phyloP scores from a whole-genome alignment of 805 yeast species.

The Candida berthetii region DNA sequence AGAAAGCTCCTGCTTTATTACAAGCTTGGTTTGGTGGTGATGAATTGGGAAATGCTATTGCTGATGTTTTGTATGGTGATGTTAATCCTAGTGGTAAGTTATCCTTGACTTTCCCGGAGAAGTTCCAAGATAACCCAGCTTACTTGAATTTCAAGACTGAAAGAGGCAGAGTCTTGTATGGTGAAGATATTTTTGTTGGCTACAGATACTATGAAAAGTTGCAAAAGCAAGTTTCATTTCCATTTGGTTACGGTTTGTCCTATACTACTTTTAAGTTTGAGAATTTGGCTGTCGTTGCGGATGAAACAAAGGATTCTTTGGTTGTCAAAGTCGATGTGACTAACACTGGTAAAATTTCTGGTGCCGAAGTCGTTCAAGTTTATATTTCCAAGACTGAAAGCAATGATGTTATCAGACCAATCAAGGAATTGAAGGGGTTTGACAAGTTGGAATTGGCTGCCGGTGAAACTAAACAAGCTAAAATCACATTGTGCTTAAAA shows the following conservation, averaged over 20 bases:
- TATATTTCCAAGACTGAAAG: slow-evolving; percentile 35
- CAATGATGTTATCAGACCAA: slow-evolving; percentile 36
- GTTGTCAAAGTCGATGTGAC: slow-evolving; percentile 31
- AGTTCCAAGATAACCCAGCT: slow-evolving; percentile 49
- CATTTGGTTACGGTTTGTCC: slow-evolving; percentile 61
- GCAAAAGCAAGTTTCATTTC: slow-evolving; percentile 41
- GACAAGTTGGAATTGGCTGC: slow-evolving; percentile 40
- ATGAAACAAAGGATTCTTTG: slow-evolving; percentile 19
- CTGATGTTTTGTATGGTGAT: slow-evolving; percentile 56
- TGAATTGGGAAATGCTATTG: slow-evolving; percentile 54
- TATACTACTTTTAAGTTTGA: slow-evolving; percentile 43
- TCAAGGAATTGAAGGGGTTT: slow-evolving; percentile 56
- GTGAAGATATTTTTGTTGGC: slow-evolving; percentile 63
- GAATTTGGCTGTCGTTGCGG: slow-evolving; percentile 26
- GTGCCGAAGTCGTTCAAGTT: slow-evolving; percentile 51
- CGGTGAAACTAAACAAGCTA: slow-evolving; percentile 34
- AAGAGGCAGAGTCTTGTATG: slow-evolving; percentile 49
- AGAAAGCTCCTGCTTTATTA: slow-evolving; percentile 35
- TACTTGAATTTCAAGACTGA: slow-evolving; percentile 44
- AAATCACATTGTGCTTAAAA: slow-evolving; percentile 33
- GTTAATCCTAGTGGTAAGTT: slow-evolving; percentile 56
- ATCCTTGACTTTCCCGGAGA: slow-evolving; percentile 48
- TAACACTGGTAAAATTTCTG: slow-evolving; percentile 42
- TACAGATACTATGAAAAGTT: slow-evolving; percentile 54
- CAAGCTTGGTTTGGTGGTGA: slow-evolving; percentile 59